Evolutionary conservation across 805 yeast species (phyloP), one percentile per base, ranked within the genome.

Genomic region (Kuraishia ogatae): DNA sequence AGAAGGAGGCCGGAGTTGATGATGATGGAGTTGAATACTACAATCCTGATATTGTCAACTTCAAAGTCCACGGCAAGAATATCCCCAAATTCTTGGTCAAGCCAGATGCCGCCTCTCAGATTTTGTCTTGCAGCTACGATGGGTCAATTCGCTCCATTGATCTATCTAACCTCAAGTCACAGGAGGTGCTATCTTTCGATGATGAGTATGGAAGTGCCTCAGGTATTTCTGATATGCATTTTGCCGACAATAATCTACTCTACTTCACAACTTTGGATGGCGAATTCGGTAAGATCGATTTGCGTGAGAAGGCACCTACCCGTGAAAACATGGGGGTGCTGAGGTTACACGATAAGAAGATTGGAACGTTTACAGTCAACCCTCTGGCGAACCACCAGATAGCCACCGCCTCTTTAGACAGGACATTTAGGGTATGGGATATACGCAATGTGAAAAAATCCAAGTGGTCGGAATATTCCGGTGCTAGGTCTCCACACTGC

Each of bases 361-460:
- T 94, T 55, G 98, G 98, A 0, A 90, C 96, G 0, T 89, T 94
- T 68, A 65, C 85, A 1, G 79, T 89, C 19, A 90, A 90, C 62
- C 98, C 98, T 1, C 67, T 72, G 19, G 73, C 77, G 39, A 70
- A 78, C 1, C 67, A 83, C 60, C 87, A 87, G 59, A 76, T 91
- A 1, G 96, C 93, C 0, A 86, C 97, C 0, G 96, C 92, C 0
- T 91, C 97, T 0, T 75, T 94, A 51, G 99, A 93, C 67, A 73
- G 98, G 61, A 81, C 94, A 0, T 65, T 94, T 68, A 82, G 87
- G 58, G 67, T 93, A 0, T 93, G 97, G 97, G 99, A 93, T 68
- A 68, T 91, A 22, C 76, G 99, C 56, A 78, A 77, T 51, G 62
- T 74, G 6, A 62, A 66, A 4, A 59, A 67, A 7, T 72, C 81